Base-by-base conservation (phyloP, 2,329 filamentous ascomycete genomes). In the Stemphylium lycopersici region DNA sequence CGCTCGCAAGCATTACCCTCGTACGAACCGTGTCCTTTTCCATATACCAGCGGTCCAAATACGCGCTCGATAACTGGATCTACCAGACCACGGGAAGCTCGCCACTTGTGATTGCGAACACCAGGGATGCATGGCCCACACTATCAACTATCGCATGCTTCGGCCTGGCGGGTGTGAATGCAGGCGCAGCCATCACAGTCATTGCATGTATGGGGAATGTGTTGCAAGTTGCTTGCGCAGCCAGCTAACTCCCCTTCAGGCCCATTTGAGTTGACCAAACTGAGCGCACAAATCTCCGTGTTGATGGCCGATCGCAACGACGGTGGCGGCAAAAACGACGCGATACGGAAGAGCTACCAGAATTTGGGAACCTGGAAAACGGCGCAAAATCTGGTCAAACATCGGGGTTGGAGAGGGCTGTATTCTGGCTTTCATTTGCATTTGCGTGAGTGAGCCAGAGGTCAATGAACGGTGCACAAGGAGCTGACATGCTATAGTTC, bases 201-300 rank as follows among this genome's bases (percentile, higher is more conserved):
- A 85, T 95, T 65, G 90, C 91, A 63, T 96, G 91, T 78, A 65
- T 45, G 75, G 50, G 15, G 11, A 2, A n/a, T 12, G 11, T 20
- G 6, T 6, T 12, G 8, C 11, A 13, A n/a, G 10, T 18, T 36
- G 8, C 15, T 10, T 15, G 11, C 38, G 31, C 44, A 32, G 36
- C 11, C 47, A 20, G 46, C 63, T 66, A 38, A 72, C 40, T 26
- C 26, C 10, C 7, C 8, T 16, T 6, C 52, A 89, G 87, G 86
- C 69, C 91, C 91, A 1, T 96, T 96, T 71, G 91, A 96, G 75
- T 82, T 96, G 73, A 93, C 90, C n/a, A 96, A 96, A 75, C 81
- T 95, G 55, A 93, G 89, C 72, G 90, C 91, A 13, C 91, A 96
- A 73, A 89, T 95, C 16, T 92, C 91, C 1, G 89, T 92, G 10